Base-by-base conservation (phyloP, 345 rosid genomes). In the Bruguiera parviflora region DNA sequence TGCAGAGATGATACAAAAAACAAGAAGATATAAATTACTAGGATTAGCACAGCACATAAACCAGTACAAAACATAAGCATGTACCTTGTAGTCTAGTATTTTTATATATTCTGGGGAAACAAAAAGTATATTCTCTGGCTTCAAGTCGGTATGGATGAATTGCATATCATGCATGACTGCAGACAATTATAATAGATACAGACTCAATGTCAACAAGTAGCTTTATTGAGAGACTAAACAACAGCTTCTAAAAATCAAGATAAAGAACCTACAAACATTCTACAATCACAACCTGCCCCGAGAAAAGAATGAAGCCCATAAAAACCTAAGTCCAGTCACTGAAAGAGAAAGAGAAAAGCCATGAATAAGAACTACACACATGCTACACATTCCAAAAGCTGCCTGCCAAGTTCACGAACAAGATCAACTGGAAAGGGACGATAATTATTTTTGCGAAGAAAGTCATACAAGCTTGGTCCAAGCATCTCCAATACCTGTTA, bases 401-500 rank as follows among this genome's bases (percentile, higher is more conserved):
- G 90, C 70, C 89, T 81, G 77, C 93, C 90, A 75, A 88, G 87
- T 67, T 88, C 90, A 28, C 88, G 84, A 55, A 84, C 90, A 81
- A 86, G 93, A 81, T 86, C 88, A 75, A 86, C 87, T 19, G 89
- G 88, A 76, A 84, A 86, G 55, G 88, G 80, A 77, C 83, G 84
- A 77, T 86, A 86, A 79, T 79, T 84, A 80, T 88, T 88, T 83
- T 86, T 88, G 63, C 75, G 77, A 72, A 88, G 89, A 83, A 86
- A 88, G 82, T 88, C 89, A 49, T 86, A 86, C 66, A 88, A 77
- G 83, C 90, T 88, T 77, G 90, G 93, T 66, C 93, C 93, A 76
- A 88, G 93, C 90, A 84, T 86, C 87, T 86, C 93, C 84, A 88
- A 84, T 33, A 88, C 93, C 93, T 88, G 85, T 75, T 56, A 76